Evolutionary conservation across 805 yeast genomes (phyloP).

Genomic region (Schwanniomyces polymorphus): DNA sequence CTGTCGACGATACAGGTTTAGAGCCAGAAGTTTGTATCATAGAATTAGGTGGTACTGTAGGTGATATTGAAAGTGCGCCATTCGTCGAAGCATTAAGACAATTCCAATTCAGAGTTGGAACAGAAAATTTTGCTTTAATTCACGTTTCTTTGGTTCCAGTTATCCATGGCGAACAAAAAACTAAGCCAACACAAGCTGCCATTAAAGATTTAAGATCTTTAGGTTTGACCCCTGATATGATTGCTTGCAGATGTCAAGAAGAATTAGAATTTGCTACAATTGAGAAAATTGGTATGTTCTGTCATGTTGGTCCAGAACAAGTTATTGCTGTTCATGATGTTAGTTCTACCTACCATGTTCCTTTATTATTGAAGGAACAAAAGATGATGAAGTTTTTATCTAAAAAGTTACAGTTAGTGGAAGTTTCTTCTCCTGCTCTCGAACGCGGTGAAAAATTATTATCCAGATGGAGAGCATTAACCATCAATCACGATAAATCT

Average conservation of each 20-base stretch:
- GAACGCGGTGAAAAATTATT: constrained; percentile 70
- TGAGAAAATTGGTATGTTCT: constrained; percentile 96
- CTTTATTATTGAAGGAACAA: constrained; percentile 85
- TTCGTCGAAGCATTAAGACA: constrained; percentile 98
- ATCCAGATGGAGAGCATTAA: constrained; percentile 75
- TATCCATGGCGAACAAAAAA: constrained; percentile 97
- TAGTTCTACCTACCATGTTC: constrained; percentile 96
- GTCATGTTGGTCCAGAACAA: constrained; percentile 98
- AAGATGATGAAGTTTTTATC: constrained; percentile 72
- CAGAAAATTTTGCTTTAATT: constrained; percentile 89
- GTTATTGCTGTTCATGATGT: constrained; percentile 97
- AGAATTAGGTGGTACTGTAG: constrained; percentile 99
- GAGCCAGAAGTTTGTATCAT: constrained; percentile 96
- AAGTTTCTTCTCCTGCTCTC: constrained; percentile 43
- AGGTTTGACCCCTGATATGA: constrained; percentile 94
- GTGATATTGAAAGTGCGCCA: constrained; percentile 98
- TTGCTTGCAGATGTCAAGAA: constrained; percentile 95
- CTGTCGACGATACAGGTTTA: constrained; percentile 86
- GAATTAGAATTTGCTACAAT: constrained; percentile 80
- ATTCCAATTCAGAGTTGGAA: constrained; percentile 96
- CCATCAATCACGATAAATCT: constrained; percentile 78
- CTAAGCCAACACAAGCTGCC: constrained; percentile 99
- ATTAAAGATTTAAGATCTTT: constrained; percentile 93
- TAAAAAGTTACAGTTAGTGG: constrained; percentile 62
- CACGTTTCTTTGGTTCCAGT: constrained; percentile 98